Base-by-base conservation (phyloP, 106 monocot species). In the Narthecium ossifragum region DNA sequence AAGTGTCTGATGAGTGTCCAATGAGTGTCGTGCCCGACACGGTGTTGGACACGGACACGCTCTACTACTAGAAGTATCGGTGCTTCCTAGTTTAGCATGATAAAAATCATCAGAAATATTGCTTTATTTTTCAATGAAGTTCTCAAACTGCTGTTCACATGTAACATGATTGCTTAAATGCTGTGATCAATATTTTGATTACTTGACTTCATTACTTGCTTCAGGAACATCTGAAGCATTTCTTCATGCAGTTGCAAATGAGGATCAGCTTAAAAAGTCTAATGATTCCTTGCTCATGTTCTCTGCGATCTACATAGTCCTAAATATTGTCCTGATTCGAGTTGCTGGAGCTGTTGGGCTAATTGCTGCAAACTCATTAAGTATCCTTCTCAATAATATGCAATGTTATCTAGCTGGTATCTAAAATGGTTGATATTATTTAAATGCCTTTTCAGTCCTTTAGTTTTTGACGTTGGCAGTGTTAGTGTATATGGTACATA, bases 171-270 rank as follows among this genome's bases (percentile, higher is more conserved):
- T n/a, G n/a, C n/a, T n/a, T n/a, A n/a, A n/a, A n/a, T n/a, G n/a
- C n/a, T n/a, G n/a, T n/a, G n/a, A n/a, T n/a, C n/a, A n/a, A n/a
- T n/a, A n/a, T n/a, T n/a, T 17, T 33, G 28, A 28, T 2, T n/a
- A 40, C 0, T 31, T 65, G 24, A 22, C 49, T 72, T 4, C 31
- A 58, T 64, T 18, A 24, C 31, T 24, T 71, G 34, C 18, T 80
- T 26, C 71, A 94, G 94, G 94, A 27, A 94, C 89, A 67, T 83
- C 90, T 13, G 94, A 94, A 78, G 78, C 94, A 65, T 94, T 94
- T 69, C 48, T 94, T 51, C 94, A 94, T 73, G 89, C 89, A 40
- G 90, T 90, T 47, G 85, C 90, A 45, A 74, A 77, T 62, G 85
- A 94, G 59, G 75, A 46, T 38, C 86, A 94, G 64, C 70, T 94